Evolutionary conservation across 257 asterid species (phyloP).

Genomic region (Fraxinus americana): DNA sequence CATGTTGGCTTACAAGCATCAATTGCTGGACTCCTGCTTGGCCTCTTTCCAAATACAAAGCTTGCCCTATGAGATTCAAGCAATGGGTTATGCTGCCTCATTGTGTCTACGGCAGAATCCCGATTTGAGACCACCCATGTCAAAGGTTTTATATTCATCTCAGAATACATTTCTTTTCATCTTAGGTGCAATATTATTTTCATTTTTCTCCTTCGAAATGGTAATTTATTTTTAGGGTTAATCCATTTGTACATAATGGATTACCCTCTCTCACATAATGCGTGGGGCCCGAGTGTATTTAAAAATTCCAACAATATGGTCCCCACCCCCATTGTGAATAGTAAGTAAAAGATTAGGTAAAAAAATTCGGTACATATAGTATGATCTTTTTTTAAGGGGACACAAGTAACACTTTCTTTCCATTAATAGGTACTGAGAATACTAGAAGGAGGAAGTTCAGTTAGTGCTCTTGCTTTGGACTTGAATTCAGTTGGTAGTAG

Average conservation of each 20-base stretch:
- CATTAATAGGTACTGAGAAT: slow-evolving; percentile 56
- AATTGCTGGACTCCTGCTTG: slow-evolving; percentile 53
- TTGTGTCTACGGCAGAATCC: slow-evolving; percentile 81
- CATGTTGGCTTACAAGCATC: slow-evolving; percentile 48
- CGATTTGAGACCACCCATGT: slow-evolving; percentile 73
- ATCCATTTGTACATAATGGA: too few relatives aligned
- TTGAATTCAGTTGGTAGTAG: slow-evolving; percentile 52
- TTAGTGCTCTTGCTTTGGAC: slow-evolving; percentile 43
- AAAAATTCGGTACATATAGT: too few relatives aligned
- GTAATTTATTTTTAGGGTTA: too few relatives aligned
- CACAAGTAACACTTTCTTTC: too few relatives aligned
- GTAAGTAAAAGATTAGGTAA: too few relatives aligned
- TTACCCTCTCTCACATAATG: too few relatives aligned
- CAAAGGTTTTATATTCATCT: slow-evolving; percentile 55
- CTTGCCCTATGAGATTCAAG: slow-evolving; percentile 63
- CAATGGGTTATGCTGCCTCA: slow-evolving; percentile 72
- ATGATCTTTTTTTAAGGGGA: too few relatives aligned
- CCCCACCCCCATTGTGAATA: too few relatives aligned
- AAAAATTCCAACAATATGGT: too few relatives aligned
- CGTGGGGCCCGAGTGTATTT: too few relatives aligned
- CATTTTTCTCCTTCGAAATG: neutral
- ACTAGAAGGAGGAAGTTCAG: slow-evolving; percentile 62
- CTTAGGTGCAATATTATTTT: neutral
- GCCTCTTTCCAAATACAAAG: slow-evolving; percentile 41
- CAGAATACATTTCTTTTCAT: neutral